phyloP scores from a whole-genome alignment of 192 early-diverging fungal species.

The Coemansia sp. region DNA sequence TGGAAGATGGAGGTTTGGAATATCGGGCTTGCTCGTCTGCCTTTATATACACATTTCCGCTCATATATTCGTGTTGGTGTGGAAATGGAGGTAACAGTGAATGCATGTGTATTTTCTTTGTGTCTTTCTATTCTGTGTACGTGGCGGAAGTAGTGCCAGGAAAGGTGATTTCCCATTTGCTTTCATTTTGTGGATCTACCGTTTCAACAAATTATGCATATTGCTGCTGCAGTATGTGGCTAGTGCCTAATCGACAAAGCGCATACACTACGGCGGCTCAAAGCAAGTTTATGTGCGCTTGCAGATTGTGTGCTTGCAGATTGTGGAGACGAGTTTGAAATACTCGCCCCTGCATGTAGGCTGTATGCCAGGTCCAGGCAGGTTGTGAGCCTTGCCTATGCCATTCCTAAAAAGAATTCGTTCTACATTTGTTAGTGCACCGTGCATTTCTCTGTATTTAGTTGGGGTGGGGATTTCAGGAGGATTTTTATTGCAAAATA shows the following conservation, averaged over 20 bases:
- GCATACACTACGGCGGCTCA: too few species aligned
- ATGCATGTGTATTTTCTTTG: slow-evolving; percentile 4
- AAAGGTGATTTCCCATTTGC: not conserved
- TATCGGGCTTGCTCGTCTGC: not conserved
- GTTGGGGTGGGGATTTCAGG: too few species aligned
- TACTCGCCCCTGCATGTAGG: too few species aligned
- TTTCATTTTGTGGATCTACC: not conserved
- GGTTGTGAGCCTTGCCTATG: too few species aligned
- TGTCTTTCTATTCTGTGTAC: not conserved
- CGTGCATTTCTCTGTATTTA: too few species aligned
- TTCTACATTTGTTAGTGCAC: too few species aligned
- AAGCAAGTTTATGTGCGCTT: too few species aligned
- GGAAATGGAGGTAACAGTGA: not conserved
- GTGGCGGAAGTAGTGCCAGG: not conserved
- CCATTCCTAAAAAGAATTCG: too few species aligned
- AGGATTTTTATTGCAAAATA: too few species aligned
- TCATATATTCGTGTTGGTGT: not conserved
- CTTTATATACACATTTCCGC: not conserved
- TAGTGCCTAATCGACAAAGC: not conserved
- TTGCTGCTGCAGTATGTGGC: not conserved
- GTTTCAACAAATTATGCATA: not conserved
- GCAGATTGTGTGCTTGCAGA: too few species aligned
- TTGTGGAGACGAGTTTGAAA: too few species aligned
- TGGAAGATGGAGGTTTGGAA: not conserved
- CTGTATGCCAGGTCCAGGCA: too few species aligned